Evolutionary conservation across 2,329 filamentous ascomycete genomes (phyloP).

Genomic region (Aspergillus brasiliensis): DNA sequence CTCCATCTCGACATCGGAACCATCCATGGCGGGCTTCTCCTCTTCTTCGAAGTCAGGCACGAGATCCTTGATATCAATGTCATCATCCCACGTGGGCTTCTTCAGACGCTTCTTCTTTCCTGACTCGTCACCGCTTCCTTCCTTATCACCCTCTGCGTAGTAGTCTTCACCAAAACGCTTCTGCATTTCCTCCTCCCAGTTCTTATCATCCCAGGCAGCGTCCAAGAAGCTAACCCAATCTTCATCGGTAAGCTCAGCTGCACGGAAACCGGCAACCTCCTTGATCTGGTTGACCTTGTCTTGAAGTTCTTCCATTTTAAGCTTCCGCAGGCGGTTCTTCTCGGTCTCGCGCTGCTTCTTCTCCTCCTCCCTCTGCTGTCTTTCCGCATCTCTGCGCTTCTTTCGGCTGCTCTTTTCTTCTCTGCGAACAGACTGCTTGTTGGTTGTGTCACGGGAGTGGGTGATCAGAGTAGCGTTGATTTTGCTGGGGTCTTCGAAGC

Average conservation of each 20-base stretch:
- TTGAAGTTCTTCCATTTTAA: conserved; percentile 90
- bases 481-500: conserved; percentile 88
- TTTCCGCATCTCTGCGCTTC: conserved; percentile 76
- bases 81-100: conserved; percentile 93
- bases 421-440: conserved; percentile 79
- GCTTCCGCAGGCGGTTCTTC: conserved; percentile 76
- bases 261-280: conserved; percentile 78
- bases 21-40: conserved; percentile 55
- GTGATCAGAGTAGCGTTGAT: conserved; percentile 86
- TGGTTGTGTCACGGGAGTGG: conserved; percentile 83
- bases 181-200: conserved; percentile 90
- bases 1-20: conserved; percentile 58
- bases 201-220: conserved; percentile 81
- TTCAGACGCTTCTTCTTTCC: conserved; percentile 66
- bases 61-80: conserved; percentile 94
- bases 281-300: conserved; percentile 85
- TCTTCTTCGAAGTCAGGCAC: conserved; percentile 84
- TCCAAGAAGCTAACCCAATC: conserved; percentile 86
- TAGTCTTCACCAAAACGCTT: conserved; percentile 88
- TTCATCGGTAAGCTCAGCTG: conserved; percentile 68
- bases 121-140: conserved; percentile 48
- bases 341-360: conserved; percentile 77
- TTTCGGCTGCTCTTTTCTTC: conserved; percentile 78
- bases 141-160: conserved; percentile 70
- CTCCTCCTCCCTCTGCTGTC: conserved; percentile 74